Conservation (phyloP, 2,329 filamentous ascomycete species). For the Periglandula ipomoeae region DNA sequence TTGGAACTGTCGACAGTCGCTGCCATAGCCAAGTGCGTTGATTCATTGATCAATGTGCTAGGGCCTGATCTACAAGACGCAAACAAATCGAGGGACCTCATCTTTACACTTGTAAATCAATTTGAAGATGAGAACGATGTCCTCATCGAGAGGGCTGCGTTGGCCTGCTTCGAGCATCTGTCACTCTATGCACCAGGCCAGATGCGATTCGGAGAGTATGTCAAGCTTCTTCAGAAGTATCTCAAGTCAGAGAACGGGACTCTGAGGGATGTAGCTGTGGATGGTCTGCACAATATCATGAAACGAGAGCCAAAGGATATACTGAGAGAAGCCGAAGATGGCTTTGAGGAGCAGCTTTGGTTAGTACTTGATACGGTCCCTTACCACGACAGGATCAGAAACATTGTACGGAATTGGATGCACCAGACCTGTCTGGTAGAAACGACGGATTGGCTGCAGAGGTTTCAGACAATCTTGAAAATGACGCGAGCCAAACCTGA, state of each 20-base stretch:
- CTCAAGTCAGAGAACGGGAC: conserved; percentile 59
- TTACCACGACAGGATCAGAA: conserved; percentile 69
- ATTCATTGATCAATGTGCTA: conserved; percentile 93
- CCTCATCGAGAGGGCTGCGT: conserved; percentile 63
- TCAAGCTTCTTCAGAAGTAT: conserved; percentile 70
- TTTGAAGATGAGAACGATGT: conserved; percentile 69
- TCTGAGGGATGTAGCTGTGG: conserved; percentile 71
- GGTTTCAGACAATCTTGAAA: conserved; percentile 80
- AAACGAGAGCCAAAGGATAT: conserved; percentile 82
- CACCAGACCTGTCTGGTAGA: conserved; percentile 77
- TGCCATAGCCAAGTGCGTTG: conserved; percentile 77
- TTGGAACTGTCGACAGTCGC: conserved; percentile 74
- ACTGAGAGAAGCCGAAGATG: conserved; percentile 61
- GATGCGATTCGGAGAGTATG: conserved; percentile 76
- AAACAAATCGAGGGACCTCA: conserved; percentile 82
- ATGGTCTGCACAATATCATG: conserved; percentile 91
- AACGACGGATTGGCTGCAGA: conserved; percentile 76
- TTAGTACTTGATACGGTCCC: conserved; percentile 72
- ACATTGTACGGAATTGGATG: conserved; percentile 87
- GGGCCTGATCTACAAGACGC: conserved; percentile 93
- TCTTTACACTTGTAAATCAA: conserved; percentile 75
- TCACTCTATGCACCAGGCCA: conserved; percentile 85
- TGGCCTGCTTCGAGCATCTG: conserved; percentile 81
- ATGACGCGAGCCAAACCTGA: conserved; percentile 68
- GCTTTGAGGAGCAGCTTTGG: conserved; percentile 89